Evolutionary conservation across 2,329 filamentous ascomycete species (phyloP), one percentile per base, ranked within the genome.

Genomic region (Ramularia collo-cygni): DNA sequence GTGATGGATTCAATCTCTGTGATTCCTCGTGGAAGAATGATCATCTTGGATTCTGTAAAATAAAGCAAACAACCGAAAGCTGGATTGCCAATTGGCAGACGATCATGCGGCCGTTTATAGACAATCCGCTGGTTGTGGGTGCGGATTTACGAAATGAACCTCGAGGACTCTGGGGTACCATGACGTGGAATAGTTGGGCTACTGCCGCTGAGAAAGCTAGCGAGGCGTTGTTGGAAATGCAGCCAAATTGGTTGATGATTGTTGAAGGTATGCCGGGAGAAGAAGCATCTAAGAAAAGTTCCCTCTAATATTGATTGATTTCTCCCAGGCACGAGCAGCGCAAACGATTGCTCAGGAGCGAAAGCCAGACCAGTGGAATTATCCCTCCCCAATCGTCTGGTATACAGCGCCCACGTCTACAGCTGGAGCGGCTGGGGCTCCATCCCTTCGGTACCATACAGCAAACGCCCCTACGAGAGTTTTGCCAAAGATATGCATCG

Each of bases 341-440:
- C 21, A 6, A 24, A 24, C 10, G 21, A 24, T 24, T 65, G 83
- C 21, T 68, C 69, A 2, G 77, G 75, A 4, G 79, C 71, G 3
- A 62, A 63, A 3, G 55, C 59, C 12, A 70, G 78, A 10, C 79
- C 79, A 2, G 65, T 84, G n/a, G 59, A 62, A 33, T 70, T 83
- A 32, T 70, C 75, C 42, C 57, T 77, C 5, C 61, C 69, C 5
- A 58, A 75, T 51, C 67, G 70, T 16, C 67, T 83, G 17, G 79
- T 84, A 21, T 84, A 83, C 64, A 80, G 77, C 43, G 72, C 77
- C 2, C 80, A 84, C 58, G 78, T 83, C 15, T 83, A 84, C 57
- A 67, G 70, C 21, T 84, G 80, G 80, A 82, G 77, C 12, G 80
- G 81, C 40, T 84, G 80, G 81, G 46, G 46, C n/a, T 45, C 52